Conservation (phyloP, 2,329 filamentous ascomycete species). For the Cadophora luteo-olivacea region DNA sequence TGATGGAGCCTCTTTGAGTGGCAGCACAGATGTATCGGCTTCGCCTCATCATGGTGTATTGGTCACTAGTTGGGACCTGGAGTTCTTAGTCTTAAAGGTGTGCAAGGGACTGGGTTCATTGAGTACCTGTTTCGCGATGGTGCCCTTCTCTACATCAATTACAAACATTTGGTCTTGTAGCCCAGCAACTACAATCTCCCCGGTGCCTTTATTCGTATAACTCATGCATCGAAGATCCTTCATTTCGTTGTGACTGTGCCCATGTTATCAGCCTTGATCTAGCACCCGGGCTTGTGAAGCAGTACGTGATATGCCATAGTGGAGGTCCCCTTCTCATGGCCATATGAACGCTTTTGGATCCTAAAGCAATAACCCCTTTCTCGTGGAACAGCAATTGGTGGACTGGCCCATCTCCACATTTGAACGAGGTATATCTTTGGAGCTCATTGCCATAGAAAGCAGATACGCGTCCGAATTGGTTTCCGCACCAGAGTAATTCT, state of each 20-base stretch:
- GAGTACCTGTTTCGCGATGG: constrained; percentile 69
- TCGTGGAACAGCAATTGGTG: constrained; percentile 92
- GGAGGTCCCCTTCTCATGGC: constrained; percentile 81
- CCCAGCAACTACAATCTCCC: constrained; percentile 86
- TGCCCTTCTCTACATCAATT: constrained; percentile 72
- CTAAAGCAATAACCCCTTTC: constrained; percentile 86
- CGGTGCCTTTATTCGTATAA: constrained; percentile 85
- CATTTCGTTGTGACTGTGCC: constrained; percentile 73
- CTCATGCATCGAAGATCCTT: constrained; percentile 92
- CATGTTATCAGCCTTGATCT: constrained; percentile 32
- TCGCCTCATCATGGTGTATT: constrained; percentile 92
- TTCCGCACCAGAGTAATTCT: constrained; percentile 92
- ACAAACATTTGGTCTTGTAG: constrained; percentile 86
- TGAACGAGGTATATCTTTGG: constrained; percentile 89
- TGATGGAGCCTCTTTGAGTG: constrained; percentile 79
- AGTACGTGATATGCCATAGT: constrained; percentile 84
- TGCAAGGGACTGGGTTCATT: background rate
- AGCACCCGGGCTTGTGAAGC: constrained; percentile 17
- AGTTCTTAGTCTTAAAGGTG: constrained; percentile 42
- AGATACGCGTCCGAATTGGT: constrained; percentile 83
- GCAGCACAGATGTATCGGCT: constrained; percentile 92
- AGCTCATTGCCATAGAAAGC: constrained; percentile 89
- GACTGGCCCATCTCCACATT: constrained; percentile 78
- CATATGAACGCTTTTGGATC: constrained; percentile 85
- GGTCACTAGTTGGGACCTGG: constrained; percentile 72